These are phyloP conservation scores for Metarhizium robertsii DNA, from an alignment of 2,329 filamentous ascomycete genomes.

Conservation along the genomic window DNA sequence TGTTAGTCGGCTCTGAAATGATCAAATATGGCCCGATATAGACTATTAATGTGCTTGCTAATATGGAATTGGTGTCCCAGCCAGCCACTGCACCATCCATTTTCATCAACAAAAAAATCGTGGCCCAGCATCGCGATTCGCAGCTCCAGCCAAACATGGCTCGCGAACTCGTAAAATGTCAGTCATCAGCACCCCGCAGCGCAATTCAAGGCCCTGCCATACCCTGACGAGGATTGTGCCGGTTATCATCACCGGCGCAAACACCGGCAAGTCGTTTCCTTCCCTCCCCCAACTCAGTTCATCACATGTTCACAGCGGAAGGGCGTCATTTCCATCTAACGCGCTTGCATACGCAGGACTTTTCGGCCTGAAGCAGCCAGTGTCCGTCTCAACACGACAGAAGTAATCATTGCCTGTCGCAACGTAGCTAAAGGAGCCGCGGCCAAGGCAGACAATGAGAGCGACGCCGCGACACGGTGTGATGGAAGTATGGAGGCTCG, in stretches of 20 bases:
- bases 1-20: no score
- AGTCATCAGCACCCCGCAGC: background rate
- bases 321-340: background rate
- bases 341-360: conserved; percentile 12
- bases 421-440: conserved; percentile 28
- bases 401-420: conserved; percentile 34
- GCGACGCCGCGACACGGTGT: conserved; percentile 13
- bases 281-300: no score
- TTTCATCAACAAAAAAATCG: no score
- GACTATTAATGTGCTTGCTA: no score
- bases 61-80: no score
- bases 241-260: conserved; percentile 34
- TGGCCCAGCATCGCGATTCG: no score
- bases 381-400: conserved; percentile 21
- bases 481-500: conserved; percentile 34
- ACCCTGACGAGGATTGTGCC: conserved; percentile 21
- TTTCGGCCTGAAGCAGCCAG: conserved; percentile 32
- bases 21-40: no score
- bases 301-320: no score
- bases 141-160: no score
- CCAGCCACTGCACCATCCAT: no score
- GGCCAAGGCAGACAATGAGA: conserved; percentile 27
- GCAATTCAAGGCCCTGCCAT: conserved; percentile 19
- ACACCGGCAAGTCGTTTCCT: conserved; percentile 15
- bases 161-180: no score